A percentile compares a stretch with the other conserved stretches of the same genome.
Conservation (phyloP, 352 stramenopile species). For the Aphanomyces stellatus region DNA sequence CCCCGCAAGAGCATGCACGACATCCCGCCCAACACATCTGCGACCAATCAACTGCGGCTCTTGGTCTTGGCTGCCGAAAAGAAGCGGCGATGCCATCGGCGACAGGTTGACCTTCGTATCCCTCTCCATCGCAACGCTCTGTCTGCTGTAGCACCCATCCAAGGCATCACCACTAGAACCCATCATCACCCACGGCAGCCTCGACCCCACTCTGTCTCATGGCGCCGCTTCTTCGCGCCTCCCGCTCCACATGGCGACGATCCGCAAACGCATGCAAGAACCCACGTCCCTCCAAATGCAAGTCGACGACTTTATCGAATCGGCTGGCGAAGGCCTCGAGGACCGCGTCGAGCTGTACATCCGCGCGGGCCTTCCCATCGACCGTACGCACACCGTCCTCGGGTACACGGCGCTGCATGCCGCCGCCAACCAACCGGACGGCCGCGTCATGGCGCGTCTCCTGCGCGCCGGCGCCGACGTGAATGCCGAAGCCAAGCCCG, state of each 20-base stretch:
- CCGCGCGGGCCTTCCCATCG: slow-evolving; percentile 40
- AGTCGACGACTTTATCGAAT: slow-evolving; percentile 53
- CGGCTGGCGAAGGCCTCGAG: slow-evolving; percentile 30
- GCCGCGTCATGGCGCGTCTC: slow-evolving; percentile 32
- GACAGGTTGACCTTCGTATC: not conserved
- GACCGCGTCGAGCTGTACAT: slow-evolving; percentile 43
- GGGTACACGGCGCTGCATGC: slow-evolving; percentile 46
- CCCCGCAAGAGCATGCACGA: not conserved
- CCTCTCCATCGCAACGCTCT: not conserved
- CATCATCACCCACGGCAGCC: no score
- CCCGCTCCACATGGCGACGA: not conserved
- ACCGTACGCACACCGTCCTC: slow-evolving; percentile 44
- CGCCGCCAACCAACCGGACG: slow-evolving; percentile 28
- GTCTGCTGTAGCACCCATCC: not conserved
- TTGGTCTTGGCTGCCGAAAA: not conserved
- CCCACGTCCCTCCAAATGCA: slow-evolving; percentile 40
- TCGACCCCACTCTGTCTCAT: no score
- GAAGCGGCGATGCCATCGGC: not conserved
- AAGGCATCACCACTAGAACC: no score
- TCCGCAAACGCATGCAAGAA: slow-evolving; percentile 39
- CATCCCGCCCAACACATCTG: not conserved
- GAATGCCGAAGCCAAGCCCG: slow-evolving; percentile 29
- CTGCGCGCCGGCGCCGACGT: slow-evolving; percentile 39
- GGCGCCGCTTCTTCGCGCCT: not conserved
- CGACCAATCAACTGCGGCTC: not conserved